Conservation (phyloP, 2,329 filamentous ascomycete genomes). For the Fusarium graminum region DNA sequence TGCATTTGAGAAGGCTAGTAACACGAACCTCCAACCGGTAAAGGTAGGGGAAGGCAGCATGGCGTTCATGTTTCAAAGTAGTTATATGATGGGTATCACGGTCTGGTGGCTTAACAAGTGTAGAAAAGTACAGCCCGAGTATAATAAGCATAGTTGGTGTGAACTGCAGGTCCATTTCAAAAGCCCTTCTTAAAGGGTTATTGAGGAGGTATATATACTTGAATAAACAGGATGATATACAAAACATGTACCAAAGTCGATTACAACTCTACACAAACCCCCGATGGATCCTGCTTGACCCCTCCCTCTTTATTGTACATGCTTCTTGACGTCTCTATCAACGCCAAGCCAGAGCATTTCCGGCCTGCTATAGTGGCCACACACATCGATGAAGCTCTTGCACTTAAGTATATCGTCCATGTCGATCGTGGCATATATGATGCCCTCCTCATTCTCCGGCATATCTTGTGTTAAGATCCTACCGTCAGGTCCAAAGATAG, state of each 20-base stretch:
- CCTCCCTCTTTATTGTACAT: background rate
- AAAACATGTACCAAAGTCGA: too few relatives aligned
- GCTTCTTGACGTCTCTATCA: conserved; percentile 8
- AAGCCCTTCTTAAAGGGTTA: conserved; percentile 16
- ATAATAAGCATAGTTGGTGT: conserved; percentile 83
- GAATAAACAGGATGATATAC: too few relatives aligned
- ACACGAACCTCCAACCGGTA: conserved; percentile 65
- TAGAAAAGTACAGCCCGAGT: conserved; percentile 71
- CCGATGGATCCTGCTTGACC: too few relatives aligned
- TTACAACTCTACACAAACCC: too few relatives aligned
- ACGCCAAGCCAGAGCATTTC: conserved; percentile 55
- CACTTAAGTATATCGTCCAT: conserved; percentile 56
- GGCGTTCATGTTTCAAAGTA: conserved; percentile 79
- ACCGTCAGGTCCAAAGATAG: conserved; percentile 8
- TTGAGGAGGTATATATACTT: too few relatives aligned
- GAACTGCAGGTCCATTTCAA: conserved; percentile 41
- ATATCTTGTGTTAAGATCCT: background rate
- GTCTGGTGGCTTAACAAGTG: conserved; percentile 76
- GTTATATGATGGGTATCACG: conserved; percentile 77
- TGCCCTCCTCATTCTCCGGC: conserved; percentile 54
- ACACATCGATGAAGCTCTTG: conserved; percentile 56
- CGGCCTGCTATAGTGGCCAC: conserved; percentile 51
- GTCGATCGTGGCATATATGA: conserved; percentile 64
- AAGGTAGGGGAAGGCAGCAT: conserved; percentile 73
- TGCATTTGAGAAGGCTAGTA: conserved; percentile 68